A percentile compares a stretch with the other conserved stretches of the same genome.
phyloP scores from a whole-genome alignment of 108 stramenopile species.

The Fragilaria radians region DNA sequence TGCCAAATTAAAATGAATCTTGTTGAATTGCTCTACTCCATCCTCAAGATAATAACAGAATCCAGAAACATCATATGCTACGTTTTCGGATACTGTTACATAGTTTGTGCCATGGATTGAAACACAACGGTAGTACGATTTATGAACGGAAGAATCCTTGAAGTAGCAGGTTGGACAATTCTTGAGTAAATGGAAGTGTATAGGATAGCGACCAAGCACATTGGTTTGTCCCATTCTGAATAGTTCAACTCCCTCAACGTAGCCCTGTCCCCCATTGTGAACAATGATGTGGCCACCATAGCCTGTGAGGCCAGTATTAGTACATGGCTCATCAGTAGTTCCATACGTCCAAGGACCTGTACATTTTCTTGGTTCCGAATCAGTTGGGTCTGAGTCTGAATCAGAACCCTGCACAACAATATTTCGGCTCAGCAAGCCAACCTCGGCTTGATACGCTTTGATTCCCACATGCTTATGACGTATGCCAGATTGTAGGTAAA shows the following conservation, averaged over 20 bases:
- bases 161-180: slow-evolving; percentile 24
- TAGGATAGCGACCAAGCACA: slow-evolving; percentile 38
- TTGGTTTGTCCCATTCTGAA: slow-evolving; percentile 55
- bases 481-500: slow-evolving; percentile 17
- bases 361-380: slow-evolving; percentile 22
- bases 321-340: slow-evolving; percentile 16
- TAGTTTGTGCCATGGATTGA: slow-evolving; percentile 36
- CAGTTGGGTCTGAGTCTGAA: slow-evolving; percentile 35
- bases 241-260: slow-evolving; percentile 31
- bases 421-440: slow-evolving; percentile 36
- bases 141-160: slow-evolving; percentile 24
- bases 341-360: slow-evolving; percentile 8
- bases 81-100: slow-evolving; percentile 25
- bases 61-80: slow-evolving; percentile 42
- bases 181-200: slow-evolving; percentile 31
- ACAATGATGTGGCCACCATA: slow-evolving; percentile 46
- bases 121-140: slow-evolving; percentile 41
- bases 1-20: slow-evolving; percentile 34
- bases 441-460: slow-evolving; percentile 43
- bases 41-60: slow-evolving; percentile 51
- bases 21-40: slow-evolving; percentile 43
- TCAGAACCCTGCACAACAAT: slow-evolving; percentile 33
- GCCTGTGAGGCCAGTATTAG: slow-evolving; percentile 22
- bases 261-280: slow-evolving; percentile 11
- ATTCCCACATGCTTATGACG: slow-evolving; percentile 26